Conservation (phyloP, 2,329 filamentous ascomycete species). For the Aspergillus hortae region DNA sequence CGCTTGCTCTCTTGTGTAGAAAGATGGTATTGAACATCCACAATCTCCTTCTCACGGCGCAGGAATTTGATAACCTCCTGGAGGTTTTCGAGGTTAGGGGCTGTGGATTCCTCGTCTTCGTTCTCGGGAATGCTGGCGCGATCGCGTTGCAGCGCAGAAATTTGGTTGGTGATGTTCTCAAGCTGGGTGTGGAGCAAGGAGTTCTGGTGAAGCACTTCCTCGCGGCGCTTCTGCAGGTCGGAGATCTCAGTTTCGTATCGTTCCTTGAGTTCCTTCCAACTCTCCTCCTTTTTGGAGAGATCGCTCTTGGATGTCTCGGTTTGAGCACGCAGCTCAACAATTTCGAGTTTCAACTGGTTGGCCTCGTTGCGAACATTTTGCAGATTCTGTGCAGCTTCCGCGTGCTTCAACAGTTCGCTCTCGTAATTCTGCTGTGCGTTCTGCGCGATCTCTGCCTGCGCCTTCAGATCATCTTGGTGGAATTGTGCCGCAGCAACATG, state of each 20-base stretch:
- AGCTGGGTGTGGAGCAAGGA: slow-evolving; percentile 85
- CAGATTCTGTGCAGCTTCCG: slow-evolving; percentile 83
- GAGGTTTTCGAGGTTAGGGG: slow-evolving; percentile 66
- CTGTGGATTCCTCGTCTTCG: slow-evolving; percentile 47
- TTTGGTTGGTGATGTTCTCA: slow-evolving; percentile 76
- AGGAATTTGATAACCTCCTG: slow-evolving; percentile 90
- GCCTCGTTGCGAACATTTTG: slow-evolving; percentile 75
- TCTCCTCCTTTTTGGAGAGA: slow-evolving; percentile 75
- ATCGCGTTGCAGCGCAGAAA: slow-evolving; percentile 73
- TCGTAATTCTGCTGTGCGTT: slow-evolving; percentile 96
- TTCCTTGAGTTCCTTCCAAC: slow-evolving; percentile 78
- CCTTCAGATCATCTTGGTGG: slow-evolving; percentile 86
- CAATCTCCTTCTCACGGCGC: slow-evolving; percentile 92
- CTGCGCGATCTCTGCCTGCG: slow-evolving; percentile 88
- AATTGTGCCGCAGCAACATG: slow-evolving; percentile 76
- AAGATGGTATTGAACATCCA: slow-evolving; percentile 92
- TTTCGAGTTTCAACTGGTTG: slow-evolving; percentile 76
- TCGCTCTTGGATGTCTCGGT: slow-evolving; percentile 80
- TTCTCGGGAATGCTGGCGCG: slow-evolving; percentile 57
- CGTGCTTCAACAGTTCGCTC: slow-evolving; percentile 88
- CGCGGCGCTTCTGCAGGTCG: slow-evolving; percentile 73
- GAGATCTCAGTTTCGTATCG: slow-evolving; percentile 79
- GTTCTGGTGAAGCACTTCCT: slow-evolving; percentile 86
- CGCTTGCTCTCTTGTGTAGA: slow-evolving; percentile 84
- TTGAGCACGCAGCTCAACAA: slow-evolving; percentile 71